A percentile compares a stretch with the other conserved stretches of the same genome.
phyloP scores from a whole-genome alignment of 805 yeast species.

The Pichia manshurica region DNA sequence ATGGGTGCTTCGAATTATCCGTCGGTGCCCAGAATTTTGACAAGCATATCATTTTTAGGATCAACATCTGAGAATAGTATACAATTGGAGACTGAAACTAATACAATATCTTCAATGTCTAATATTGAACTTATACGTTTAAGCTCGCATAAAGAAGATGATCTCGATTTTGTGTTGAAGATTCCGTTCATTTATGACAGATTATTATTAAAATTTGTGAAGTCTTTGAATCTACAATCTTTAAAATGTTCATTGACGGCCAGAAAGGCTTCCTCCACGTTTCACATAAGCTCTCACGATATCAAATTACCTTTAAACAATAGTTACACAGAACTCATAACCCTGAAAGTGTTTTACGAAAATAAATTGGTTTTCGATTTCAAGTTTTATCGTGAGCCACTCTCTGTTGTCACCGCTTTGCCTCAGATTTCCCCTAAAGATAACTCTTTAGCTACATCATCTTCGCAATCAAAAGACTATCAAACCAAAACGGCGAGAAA shows the following conservation, averaged over 20 bases:
- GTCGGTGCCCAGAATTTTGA: not conserved
- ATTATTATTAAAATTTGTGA: not conserved
- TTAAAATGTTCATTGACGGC: conserved; percentile 3
- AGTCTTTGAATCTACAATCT: not conserved
- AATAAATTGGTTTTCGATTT: not conserved
- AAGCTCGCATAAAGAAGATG: not conserved
- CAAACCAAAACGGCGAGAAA: too few relatives aligned
- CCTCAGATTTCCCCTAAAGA: not conserved
- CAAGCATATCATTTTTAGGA: conserved; percentile 1
- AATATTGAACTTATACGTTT: not conserved
- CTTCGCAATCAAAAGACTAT: not conserved
- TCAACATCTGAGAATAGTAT: conserved; percentile 8
- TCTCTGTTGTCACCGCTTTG: not conserved
- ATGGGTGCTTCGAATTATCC: not conserved
- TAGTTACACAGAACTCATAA: not conserved
- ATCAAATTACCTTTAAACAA: conserved; percentile 8
- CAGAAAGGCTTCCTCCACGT: not conserved
- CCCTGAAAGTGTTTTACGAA: not conserved
- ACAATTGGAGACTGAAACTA: not conserved
- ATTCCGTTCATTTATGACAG: conserved; percentile 7
- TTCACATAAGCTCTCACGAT: conserved; percentile 1
- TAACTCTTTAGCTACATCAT: not conserved
- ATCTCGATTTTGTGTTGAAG: not conserved
- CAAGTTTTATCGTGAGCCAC: conserved; percentile 8
- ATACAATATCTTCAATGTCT: not conserved